Conservation (phyloP, 768 basidiomycete species). For the Russula ochroleuca region DNA sequence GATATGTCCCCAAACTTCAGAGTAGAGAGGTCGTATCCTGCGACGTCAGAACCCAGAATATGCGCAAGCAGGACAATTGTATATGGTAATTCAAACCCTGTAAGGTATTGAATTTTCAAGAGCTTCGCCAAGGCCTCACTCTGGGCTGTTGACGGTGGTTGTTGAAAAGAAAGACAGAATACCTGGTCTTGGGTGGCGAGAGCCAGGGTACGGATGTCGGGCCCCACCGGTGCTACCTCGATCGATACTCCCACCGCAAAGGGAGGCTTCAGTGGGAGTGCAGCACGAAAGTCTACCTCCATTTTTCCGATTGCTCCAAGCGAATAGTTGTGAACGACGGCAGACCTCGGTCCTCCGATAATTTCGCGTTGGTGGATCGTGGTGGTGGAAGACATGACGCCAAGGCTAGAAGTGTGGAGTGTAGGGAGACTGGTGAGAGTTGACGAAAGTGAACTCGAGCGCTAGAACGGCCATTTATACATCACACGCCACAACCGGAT, state of each 20-base stretch:
- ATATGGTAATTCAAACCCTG: too few relatives aligned
- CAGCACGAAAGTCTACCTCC: conserved; percentile 5
- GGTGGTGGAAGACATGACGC: background rate
- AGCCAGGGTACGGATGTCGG: background rate
- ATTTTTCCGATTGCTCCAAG: background rate
- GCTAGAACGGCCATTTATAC: background rate
- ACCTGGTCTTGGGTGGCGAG: conserved; percentile 6
- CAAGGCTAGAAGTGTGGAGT: background rate
- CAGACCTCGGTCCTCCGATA: background rate
- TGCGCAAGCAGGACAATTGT: conserved; percentile 14
- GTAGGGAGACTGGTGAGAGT: background rate
- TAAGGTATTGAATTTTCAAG: too few relatives aligned
- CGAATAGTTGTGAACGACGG: conserved; percentile 1
- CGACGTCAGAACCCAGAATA: background rate
- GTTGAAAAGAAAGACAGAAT: conserved; percentile 9
- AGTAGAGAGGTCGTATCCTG: conserved; percentile 19
- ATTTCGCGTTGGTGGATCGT: background rate
- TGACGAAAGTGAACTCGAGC: background rate
- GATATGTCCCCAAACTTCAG: background rate
- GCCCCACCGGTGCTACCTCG: background rate
- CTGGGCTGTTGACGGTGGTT: too few relatives aligned
- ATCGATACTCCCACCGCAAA: conserved; percentile 3
- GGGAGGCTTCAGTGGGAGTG: background rate
- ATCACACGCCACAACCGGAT: background rate
- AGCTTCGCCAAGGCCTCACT: too few relatives aligned